Evolutionary conservation across 768 basidiomycete genomes (phyloP).

Genomic region (Austroboletus festivus): DNA sequence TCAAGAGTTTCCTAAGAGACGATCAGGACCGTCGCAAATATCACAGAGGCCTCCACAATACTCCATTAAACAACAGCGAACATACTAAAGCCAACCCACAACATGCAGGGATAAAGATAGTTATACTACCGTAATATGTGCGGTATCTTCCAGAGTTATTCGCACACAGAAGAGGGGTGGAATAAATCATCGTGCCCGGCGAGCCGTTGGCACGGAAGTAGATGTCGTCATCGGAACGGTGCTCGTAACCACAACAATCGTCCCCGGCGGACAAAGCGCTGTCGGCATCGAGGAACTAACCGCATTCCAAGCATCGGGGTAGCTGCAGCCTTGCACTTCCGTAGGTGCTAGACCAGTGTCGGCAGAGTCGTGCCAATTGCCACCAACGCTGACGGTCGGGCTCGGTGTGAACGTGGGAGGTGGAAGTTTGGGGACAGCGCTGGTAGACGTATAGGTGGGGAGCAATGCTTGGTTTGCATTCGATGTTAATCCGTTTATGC

Average conservation of each 20-base stretch:
- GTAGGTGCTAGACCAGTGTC: constrained; percentile 56
- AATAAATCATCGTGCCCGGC: constrained; percentile 4
- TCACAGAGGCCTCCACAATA: too few relatives aligned
- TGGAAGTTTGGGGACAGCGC: constrained; percentile 53
- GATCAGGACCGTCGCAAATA: too few relatives aligned
- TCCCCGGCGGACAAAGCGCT: constrained; percentile 36
- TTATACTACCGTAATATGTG: background rate
- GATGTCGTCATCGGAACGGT: constrained; percentile 4
- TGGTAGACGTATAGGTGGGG: constrained; percentile 66
- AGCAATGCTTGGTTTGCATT: constrained; percentile 37
- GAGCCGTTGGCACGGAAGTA: background rate
- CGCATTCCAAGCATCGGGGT: constrained; percentile 64
- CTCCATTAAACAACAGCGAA: constrained; percentile 2
- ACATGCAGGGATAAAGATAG: background rate
- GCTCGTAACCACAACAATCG: constrained; percentile 1
- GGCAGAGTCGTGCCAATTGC: constrained; percentile 56
- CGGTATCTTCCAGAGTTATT: background rate
- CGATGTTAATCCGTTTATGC: constrained; percentile 43
- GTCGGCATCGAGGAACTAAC: constrained; percentile 47
- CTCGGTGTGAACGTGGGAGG: constrained; percentile 48
- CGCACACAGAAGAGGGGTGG: background rate
- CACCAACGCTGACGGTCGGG: constrained; percentile 41
- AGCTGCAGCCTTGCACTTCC: constrained; percentile 59
- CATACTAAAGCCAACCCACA: too few relatives aligned
- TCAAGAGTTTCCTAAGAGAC: too few relatives aligned